Conservation (phyloP, 768 basidiomycete genomes). For the Austroboletus eburneus region DNA sequence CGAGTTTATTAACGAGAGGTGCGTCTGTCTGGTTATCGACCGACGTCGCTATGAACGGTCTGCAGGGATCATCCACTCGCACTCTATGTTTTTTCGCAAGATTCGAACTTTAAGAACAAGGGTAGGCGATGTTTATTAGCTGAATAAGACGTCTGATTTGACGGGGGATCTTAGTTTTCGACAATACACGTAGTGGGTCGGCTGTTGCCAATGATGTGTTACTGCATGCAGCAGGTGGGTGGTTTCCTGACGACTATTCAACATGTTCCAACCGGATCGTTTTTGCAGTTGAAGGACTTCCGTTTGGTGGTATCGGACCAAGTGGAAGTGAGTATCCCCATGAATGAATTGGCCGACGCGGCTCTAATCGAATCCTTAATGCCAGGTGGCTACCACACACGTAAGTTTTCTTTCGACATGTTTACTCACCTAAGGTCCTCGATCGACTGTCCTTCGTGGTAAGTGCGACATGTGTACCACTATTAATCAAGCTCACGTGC, state of each 20-base stretch:
- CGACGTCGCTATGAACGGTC: neutral
- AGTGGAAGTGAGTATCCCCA: conserved; percentile 61
- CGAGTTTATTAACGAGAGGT: conserved; percentile 60
- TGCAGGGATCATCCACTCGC: conserved; percentile 70
- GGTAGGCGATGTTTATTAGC: conserved; percentile 34
- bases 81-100: conserved; percentile 72
- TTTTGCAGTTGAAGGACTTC: conserved; percentile 51
- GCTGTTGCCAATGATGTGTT: conserved; percentile 67
- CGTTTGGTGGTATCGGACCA: conserved; percentile 70
- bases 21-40: conserved; percentile 10
- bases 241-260: neutral
- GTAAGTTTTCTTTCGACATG: conserved; percentile 70
- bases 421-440: conserved; percentile 74
- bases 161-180: conserved; percentile 46
- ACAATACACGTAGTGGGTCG: conserved; percentile 68
- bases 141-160: conserved; percentile 10
- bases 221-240: conserved; percentile 50
- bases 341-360: neutral
- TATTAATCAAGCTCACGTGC: conserved; percentile 3
- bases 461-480: neutral
- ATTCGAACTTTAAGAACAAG: conserved; percentile 54
- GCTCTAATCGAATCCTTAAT: neutral
- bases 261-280: neutral
- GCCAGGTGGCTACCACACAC: conserved; percentile 64
- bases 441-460: conserved; percentile 39